Base-by-base conservation (phyloP, 345 rosid genomes). In the Clausena lansium region DNA sequence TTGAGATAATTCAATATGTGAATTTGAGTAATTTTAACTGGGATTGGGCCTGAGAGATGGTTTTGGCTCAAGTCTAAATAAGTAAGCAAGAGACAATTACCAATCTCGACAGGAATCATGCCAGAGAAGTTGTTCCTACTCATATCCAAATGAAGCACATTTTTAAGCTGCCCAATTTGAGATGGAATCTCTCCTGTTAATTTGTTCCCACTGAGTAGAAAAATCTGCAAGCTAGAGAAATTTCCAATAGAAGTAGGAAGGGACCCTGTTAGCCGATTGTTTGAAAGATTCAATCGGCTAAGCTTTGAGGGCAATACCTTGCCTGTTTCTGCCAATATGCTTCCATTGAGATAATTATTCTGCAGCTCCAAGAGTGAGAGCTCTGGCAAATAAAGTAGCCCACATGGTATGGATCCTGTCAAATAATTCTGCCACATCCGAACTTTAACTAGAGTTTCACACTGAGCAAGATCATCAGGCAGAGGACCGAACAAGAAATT, bases 401-500 rank as follows among this genome's bases (percentile, higher is more conserved):
- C 93, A 19, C 76, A 64, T 60, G 99, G 99, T 71, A 95, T 84
- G 73, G 85, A 82, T 10, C 96, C 92, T 9, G 89, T 93, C 79
- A 95, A 82, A 78, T 91, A 92, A 80, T 95, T 95, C 82, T 92
- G 89, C 17, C 93, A 95, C 62, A 95, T 76, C 71, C 99, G 91
- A 35, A 92, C 87, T 79, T 92, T 90, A 33, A 79, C 84, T 0
- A 95, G 85, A 38, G 91, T 89, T 45, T 76, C 84, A 61, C 99
- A 95, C 54, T 77, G 83, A 38, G 97, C 96, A 69, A 95, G 85
- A 58, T 89, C 89, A 67, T 85, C 84, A 3, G 99, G 95, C 54
- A 95, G 85, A 58, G 94, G 87, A 66, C 98, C 99, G 11, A 95
- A 89, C 78, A 95, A 88, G 82, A 91, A 93, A 86, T 95, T 95